A percentile compares a stretch with the other conserved stretches of the same genome.
These are phyloP conservation scores for Atkinsonella texensis DNA, from an alignment of 2,329 filamentous ascomycete species.

Conservation along the genomic window DNA sequence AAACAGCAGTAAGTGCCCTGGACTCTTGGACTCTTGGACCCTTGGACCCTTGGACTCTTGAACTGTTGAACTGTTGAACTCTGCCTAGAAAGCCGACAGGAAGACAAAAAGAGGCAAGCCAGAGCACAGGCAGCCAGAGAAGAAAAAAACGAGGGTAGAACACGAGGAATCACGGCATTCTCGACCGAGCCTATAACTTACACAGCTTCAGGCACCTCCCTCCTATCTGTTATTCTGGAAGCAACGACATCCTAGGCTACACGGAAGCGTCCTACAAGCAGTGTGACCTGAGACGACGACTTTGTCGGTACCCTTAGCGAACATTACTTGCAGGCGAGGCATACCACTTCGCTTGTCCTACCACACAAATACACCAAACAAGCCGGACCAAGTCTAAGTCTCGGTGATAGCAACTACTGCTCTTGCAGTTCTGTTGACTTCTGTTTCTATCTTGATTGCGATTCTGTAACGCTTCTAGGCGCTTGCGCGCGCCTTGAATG, in stretches of 20 bases:
- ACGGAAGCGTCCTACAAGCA: not conserved
- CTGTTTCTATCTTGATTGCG: not conserved
- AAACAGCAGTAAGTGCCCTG: not conserved
- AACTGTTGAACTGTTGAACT: no score
- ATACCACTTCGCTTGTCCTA: not conserved
- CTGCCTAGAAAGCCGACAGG: not conserved
- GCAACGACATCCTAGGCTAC: not conserved
- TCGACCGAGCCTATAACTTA: not conserved
- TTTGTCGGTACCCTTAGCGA: slow-evolving; percentile 1
- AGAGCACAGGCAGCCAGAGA: not conserved
- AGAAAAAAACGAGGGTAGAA: not conserved
- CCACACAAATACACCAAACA: not conserved
- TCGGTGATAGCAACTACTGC: not conserved
- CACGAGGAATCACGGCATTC: not conserved
- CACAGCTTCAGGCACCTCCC: not conserved
- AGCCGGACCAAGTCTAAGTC: not conserved
- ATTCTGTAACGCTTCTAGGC: not conserved
- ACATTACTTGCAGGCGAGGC: not conserved
- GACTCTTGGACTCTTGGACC: not conserved
- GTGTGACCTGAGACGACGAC: slow-evolving; percentile 1
- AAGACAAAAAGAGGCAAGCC: not conserved
- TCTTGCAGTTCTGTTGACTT: not conserved
- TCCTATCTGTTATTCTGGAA: not conserved
- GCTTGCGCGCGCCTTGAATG: not conserved
- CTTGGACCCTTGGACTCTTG: no score